Conservation (phyloP, 768 basidiomycete species). For the Exidia glandulosa region DNA sequence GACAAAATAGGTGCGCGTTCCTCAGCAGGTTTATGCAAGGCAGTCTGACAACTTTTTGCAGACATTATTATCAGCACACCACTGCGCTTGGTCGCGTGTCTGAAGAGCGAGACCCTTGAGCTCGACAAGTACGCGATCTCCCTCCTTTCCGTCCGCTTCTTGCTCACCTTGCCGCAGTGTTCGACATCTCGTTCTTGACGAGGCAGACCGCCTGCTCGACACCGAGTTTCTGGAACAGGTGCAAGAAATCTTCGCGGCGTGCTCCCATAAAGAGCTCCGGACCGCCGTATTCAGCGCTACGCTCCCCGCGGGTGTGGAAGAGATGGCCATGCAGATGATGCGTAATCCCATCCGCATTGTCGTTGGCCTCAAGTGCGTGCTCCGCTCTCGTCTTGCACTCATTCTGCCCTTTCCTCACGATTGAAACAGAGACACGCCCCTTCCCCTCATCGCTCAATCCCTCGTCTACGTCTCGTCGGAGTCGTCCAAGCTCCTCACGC, state of each 20-base stretch:
- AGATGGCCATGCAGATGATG: constrained; percentile 76
- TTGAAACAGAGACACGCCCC: constrained; percentile 71
- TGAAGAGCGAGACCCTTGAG: constrained; percentile 56
- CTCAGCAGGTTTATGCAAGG: neutral
- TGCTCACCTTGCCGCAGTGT: constrained; percentile 39
- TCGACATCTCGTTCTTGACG: constrained; percentile 77
- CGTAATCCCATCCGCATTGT: constrained; percentile 82
- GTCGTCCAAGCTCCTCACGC: constrained; percentile 83
- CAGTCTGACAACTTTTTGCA: constrained; percentile 16
- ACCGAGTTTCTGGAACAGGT: constrained; percentile 80
- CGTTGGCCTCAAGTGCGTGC: constrained; percentile 86
- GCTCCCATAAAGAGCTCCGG: constrained; percentile 55
- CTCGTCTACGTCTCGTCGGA: constrained; percentile 90
- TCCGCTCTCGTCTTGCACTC: neutral
- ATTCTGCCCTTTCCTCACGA: neutral
- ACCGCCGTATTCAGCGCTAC: constrained; percentile 95
- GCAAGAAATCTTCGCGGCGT: constrained; percentile 75
- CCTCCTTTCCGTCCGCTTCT: neutral
- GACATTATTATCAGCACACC: constrained; percentile 93
- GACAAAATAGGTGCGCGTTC: constrained; percentile 59
- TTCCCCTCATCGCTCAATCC: constrained; percentile 80
- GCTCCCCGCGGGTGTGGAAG: constrained; percentile 79
- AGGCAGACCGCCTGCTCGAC: constrained; percentile 87
- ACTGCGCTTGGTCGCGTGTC: constrained; percentile 69
- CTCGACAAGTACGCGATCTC: constrained; percentile 52